Conservation (phyloP, 225 moss, liverwort and hornwort species). For the Polytrichum commune region DNA sequence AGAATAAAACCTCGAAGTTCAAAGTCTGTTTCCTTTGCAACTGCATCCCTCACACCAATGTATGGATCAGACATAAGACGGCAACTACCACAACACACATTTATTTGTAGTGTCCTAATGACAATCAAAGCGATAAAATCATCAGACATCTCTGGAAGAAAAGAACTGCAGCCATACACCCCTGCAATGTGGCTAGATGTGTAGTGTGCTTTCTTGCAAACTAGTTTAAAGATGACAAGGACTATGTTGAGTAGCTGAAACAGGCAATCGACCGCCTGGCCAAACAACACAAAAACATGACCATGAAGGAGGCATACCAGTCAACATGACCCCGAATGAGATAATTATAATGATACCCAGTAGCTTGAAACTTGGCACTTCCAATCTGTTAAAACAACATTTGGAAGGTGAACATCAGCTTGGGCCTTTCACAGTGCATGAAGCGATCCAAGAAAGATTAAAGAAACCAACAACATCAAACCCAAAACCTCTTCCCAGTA, state of each 20-base stretch:
- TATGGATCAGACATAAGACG: slow-evolving; percentile 29
- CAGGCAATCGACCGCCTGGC: background rate
- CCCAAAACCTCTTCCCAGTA: background rate
- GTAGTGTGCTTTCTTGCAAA: too few relatives aligned
- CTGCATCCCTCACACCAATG: slow-evolving; percentile 65
- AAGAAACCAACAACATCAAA: background rate
- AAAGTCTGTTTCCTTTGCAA: slow-evolving; percentile 86
- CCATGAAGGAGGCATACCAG: slow-evolving; percentile 44
- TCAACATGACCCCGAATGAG: slow-evolving; percentile 87
- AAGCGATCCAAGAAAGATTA: too few relatives aligned
- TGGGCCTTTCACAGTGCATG: too few relatives aligned
- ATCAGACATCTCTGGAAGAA: too few relatives aligned
- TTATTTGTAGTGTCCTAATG: too few relatives aligned
- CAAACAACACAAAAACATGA: slow-evolving; percentile 6
- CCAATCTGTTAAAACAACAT: slow-evolving; percentile 52
- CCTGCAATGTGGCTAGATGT: too few relatives aligned
- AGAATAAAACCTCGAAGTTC: slow-evolving; percentile 81
- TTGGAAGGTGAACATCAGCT: too few relatives aligned
- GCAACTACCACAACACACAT: background rate
- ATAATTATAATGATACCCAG: slow-evolving; percentile 84
- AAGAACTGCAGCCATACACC: too few relatives aligned
- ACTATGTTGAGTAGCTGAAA: too few relatives aligned
- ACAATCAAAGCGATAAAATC: too few relatives aligned
- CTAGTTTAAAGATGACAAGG: too few relatives aligned
- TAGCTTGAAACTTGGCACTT: slow-evolving; percentile 92